Percentiles rank a stretch among this genome's conserved stretches.
Evolutionary conservation across 2,329 filamentous ascomycete species (phyloP).

Genomic region (Colletotrichum godetiae): DNA sequence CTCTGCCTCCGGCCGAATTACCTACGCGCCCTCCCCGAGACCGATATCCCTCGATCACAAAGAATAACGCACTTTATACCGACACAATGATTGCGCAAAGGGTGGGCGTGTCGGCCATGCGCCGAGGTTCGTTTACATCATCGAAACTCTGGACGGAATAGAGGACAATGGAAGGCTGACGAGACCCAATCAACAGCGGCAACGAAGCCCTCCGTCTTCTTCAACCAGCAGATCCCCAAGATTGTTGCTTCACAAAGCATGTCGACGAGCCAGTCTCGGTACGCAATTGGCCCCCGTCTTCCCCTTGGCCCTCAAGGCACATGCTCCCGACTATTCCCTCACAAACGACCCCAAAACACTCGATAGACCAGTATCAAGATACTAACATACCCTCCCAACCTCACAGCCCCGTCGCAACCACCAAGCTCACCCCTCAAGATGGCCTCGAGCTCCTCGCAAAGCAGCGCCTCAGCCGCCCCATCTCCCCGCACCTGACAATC

Average conservation of each 20-base stretch:
- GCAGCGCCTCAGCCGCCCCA: constrained; percentile 84
- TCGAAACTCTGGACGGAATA: neutral
- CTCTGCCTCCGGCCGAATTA: constrained; percentile 32
- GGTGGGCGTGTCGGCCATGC: constrained; percentile 68
- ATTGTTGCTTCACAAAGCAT: constrained; percentile 55
- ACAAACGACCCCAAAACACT: neutral
- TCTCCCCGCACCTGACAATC: constrained; percentile 86
- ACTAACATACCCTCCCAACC: constrained; percentile 34
- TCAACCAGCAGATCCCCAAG: constrained; percentile 60
- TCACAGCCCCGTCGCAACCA: constrained; percentile 65
- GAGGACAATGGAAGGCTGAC: constrained; percentile 18
- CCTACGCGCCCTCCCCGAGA: neutral
- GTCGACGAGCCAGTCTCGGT: constrained; percentile 61
- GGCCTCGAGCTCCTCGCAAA: constrained; percentile 76
- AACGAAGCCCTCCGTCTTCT: constrained; percentile 56
- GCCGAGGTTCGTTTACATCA: constrained; percentile 60
- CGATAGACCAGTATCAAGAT: neutral
- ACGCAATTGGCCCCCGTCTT: constrained; percentile 36
- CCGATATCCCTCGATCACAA: neutral
- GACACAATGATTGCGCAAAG: constrained; percentile 66
- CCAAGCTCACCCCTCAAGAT: constrained; percentile 65
- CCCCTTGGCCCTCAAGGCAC: neutral
- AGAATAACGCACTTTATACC: neutral
- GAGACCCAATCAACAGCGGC: constrained; percentile 45
- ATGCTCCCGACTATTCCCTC: neutral